Evolutionary conservation across 306 rosid species (phyloP).

Genomic region (Psophocarpus tetragonolobus): DNA sequence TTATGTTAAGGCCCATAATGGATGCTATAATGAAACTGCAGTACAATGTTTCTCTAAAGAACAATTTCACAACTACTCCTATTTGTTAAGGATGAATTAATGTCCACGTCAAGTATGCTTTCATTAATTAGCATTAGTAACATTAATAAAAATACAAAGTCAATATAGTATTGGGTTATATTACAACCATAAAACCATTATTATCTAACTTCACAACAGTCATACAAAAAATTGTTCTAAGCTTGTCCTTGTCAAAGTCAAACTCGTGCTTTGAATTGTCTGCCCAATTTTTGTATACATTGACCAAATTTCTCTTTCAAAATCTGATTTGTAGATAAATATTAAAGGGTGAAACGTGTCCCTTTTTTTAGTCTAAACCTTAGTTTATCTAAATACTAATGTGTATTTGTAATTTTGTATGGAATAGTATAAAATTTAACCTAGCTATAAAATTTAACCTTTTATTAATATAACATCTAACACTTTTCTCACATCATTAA

Average conservation of each 20-base stretch:
- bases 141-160: neutral
- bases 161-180: neutral
- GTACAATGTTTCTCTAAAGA: neutral
- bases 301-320: neutral
- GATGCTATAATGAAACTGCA: neutral
- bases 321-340: neutral
- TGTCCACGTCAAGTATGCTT: neutral
- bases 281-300: neutral
- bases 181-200: neutral
- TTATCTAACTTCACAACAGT: neutral
- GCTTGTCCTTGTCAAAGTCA: conserved; percentile 5
- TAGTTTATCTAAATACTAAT: neutral
- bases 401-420: too few relatives aligned
- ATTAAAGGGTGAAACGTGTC: neutral
- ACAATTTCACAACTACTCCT: neutral
- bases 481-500: too few relatives aligned
- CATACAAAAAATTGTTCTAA: neutral
- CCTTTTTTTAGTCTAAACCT: too few relatives aligned
- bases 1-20: too few relatives aligned
- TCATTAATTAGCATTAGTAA: neutral
- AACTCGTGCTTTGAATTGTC: conserved; percentile 19
- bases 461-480: too few relatives aligned
- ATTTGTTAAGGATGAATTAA: neutral
- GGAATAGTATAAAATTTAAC: too few relatives aligned
- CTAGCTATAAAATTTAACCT: too few relatives aligned